phyloP scores from a whole-genome alignment of 306 rosid species.

The Citrullus mucosospermus region DNA sequence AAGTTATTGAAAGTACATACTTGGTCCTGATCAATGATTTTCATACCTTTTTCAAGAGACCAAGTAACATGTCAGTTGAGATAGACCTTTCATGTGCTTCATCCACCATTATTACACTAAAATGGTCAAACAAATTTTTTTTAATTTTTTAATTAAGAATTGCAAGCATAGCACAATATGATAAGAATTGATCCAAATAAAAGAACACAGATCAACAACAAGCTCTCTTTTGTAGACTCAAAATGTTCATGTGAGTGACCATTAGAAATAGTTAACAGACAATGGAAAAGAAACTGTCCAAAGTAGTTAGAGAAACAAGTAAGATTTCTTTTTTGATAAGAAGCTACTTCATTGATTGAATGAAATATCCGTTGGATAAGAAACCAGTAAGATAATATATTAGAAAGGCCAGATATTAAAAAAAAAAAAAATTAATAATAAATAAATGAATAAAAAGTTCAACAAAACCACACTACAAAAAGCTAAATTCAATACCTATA shows the following conservation, averaged over 20 bases:
- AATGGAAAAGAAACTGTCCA: neutral
- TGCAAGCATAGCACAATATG: neutral
- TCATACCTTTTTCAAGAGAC: conserved; percentile 79
- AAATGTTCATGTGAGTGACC: neutral
- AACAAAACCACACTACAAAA: too few relatives aligned
- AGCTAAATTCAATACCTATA: conserved; percentile 41
- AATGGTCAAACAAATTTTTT: conserved; percentile 4
- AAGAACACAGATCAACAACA: neutral
- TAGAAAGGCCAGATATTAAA: neutral
- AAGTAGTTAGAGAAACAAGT: neutral
- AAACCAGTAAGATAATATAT: neutral
- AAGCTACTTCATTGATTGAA: too few relatives aligned
- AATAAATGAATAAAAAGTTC: too few relatives aligned
- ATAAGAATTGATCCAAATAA: neutral
- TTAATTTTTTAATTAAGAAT: neutral
- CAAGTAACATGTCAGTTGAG: conserved; percentile 84
- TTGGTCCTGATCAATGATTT: neutral
- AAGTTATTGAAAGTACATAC: neutral
- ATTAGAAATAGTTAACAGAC: neutral
- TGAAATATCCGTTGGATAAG: too few relatives aligned
- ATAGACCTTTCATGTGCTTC: conserved; percentile 98
- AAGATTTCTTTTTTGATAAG: neutral
- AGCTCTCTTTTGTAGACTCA: neutral
- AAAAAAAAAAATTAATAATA: too few relatives aligned
- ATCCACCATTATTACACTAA: conserved; percentile 82